These are phyloP conservation scores for Pseudotulostoma volvatum DNA, from an alignment of 495 filamentous ascomycete genomes.

Conservation along the genomic window DNA sequence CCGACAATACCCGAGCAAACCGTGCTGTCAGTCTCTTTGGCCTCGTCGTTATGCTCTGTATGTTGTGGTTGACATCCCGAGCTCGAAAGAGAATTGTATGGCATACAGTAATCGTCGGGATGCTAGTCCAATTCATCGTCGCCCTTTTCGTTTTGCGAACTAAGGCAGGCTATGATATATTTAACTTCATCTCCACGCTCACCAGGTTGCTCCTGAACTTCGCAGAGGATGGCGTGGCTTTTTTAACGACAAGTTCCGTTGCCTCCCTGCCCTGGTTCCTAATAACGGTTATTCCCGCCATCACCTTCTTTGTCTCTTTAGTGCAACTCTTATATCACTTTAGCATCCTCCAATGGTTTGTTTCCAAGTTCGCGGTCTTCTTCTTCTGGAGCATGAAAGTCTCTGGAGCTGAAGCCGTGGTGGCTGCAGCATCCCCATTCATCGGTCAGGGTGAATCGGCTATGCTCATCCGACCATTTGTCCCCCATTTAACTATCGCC, in stretches of 20 bases:
- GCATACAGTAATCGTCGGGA: slow-evolving; percentile 78
- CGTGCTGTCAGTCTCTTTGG: slow-evolving; percentile 71
- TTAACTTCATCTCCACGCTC: slow-evolving; percentile 62
- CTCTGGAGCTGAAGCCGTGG: slow-evolving; percentile 86
- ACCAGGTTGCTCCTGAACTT: slow-evolving; percentile 57
- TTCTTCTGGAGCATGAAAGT: slow-evolving; percentile 83
- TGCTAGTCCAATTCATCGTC: slow-evolving; percentile 75
- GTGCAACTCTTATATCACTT: slow-evolving; percentile 69
- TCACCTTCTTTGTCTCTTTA: slow-evolving; percentile 84
- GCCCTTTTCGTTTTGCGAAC: slow-evolving; percentile 77
- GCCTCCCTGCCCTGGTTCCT: slow-evolving; percentile 44
- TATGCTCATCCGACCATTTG: slow-evolving; percentile 78
- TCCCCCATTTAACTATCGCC: slow-evolving; percentile 63
- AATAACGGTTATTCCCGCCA: slow-evolving; percentile 54
- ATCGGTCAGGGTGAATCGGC: slow-evolving; percentile 88
- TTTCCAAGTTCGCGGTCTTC: slow-evolving; percentile 69
- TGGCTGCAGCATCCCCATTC: slow-evolving; percentile 86
- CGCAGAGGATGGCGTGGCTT: slow-evolving; percentile 47
- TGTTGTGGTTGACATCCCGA: slow-evolving; percentile 52
- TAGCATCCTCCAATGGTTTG: slow-evolving; percentile 71
- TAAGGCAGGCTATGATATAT: slow-evolving; percentile 64
- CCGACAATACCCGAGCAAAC: slow-evolving; percentile 61
- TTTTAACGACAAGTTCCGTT: slow-evolving; percentile 44
- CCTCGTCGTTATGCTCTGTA: slow-evolving; percentile 49
- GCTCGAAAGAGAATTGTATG: slow-evolving; percentile 41